Conservation (phyloP, 257 asterid genomes). For the Eustoma russellianum region DNA sequence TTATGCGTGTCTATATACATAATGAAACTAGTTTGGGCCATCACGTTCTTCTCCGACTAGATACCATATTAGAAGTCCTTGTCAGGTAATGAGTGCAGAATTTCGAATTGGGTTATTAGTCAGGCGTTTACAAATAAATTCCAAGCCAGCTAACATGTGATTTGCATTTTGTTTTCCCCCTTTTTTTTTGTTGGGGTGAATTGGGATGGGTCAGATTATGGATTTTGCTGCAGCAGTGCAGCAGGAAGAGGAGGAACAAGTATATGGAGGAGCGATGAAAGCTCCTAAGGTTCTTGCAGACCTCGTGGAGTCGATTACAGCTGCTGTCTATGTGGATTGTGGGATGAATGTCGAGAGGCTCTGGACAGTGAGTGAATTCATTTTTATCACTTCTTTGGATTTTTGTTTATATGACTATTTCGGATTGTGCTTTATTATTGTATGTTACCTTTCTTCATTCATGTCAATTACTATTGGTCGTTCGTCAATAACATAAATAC, state of each 20-base stretch:
- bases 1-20: no score
- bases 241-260: conserved; percentile 46
- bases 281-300: conserved; percentile 90
- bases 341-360: conserved; percentile 18
- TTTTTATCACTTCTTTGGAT: neutral
- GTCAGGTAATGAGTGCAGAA: neutral
- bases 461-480: no score
- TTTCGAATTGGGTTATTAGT: no score
- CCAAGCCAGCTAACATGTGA: neutral
- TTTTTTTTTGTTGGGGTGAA: neutral
- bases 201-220: conserved; percentile 33
- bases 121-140: neutral
- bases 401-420: no score
- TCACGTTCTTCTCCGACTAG: no score
- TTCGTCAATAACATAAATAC: no score
- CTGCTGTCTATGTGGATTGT: conserved; percentile 50
- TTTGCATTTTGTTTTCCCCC: no score
- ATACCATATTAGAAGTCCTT: no score
- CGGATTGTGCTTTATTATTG: no score
- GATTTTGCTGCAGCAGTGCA: conserved; percentile 47
- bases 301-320: conserved; percentile 69
- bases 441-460: no score
- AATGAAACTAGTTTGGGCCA: no score
- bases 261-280: conserved; percentile 62
- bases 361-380: conserved; percentile 24